Evolutionary conservation across 306 rosid genomes (phyloP).

Genomic region (Corylus avellana): DNA sequence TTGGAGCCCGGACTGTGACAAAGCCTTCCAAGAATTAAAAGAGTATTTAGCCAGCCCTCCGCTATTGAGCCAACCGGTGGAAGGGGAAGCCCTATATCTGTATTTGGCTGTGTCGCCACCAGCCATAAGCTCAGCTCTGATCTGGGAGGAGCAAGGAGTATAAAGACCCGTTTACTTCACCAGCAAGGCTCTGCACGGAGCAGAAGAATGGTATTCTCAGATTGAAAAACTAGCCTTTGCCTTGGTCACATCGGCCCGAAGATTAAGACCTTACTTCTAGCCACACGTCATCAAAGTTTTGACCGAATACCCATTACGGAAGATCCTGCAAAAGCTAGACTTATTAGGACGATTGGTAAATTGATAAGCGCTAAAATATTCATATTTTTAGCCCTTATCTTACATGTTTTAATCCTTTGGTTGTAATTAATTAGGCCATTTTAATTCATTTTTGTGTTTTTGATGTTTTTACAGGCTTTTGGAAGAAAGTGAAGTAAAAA

Average conservation of each 20-base stretch:
- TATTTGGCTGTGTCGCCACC: neutral
- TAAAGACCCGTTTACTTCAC: too few relatives aligned
- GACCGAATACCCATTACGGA: neutral
- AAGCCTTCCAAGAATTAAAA: neutral
- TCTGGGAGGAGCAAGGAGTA: neutral
- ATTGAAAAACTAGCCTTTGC: neutral
- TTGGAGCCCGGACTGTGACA: neutral
- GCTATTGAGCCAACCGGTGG: too few relatives aligned
- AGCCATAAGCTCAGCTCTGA: too few relatives aligned
- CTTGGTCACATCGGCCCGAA: neutral
- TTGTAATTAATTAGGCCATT: too few relatives aligned
- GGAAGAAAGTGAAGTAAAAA: too few relatives aligned
- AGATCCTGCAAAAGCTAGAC: neutral
- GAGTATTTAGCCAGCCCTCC: neutral
- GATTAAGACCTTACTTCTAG: neutral
- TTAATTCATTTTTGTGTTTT: too few relatives aligned
- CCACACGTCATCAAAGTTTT: neutral
- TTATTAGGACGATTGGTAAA: too few relatives aligned
- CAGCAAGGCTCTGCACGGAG: neutral
- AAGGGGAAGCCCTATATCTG: neutral
- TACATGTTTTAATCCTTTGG: too few relatives aligned
- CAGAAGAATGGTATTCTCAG: neutral
- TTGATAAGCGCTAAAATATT: too few relatives aligned
- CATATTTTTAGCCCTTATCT: too few relatives aligned
- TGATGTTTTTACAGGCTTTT: too few relatives aligned